Evolutionary conservation across 1,139 yeast genomes (phyloP).

Genomic region (Suhomyces coccinellae): DNA sequence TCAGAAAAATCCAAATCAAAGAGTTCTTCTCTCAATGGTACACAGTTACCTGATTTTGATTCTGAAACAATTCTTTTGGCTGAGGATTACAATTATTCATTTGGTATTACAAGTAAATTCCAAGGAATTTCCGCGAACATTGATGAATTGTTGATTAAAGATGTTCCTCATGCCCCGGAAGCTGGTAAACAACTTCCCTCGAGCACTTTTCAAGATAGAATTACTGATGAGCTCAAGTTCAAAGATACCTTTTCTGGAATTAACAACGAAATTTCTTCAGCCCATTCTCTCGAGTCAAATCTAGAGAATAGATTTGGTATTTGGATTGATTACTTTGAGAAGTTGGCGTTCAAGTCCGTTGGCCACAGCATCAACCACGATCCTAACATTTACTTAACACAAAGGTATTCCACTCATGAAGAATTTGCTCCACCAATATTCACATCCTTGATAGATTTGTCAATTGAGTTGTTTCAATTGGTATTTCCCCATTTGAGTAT

Average conservation of each 20-base stretch:
- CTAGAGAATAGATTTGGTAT: constrained; percentile 8
- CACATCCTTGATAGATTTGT: constrained; percentile 68
- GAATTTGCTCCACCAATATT: constrained; percentile 33
- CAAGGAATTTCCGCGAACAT: constrained; percentile 21
- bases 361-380: constrained; percentile 37
- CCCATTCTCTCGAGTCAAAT: constrained; percentile 9
- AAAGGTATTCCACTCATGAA: constrained; percentile 28
- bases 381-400: constrained; percentile 31
- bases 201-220: constrained; percentile 1
- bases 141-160: constrained; percentile 28
- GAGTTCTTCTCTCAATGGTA: constrained; percentile 8
- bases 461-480: constrained; percentile 73
- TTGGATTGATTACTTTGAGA: constrained; percentile 41
- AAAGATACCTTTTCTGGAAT: constrained; percentile 6
- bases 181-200: not conserved
- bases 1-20: constrained; percentile 26
- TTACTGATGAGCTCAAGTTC: constrained; percentile 7
- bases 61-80: constrained; percentile 23
- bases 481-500: constrained; percentile 73
- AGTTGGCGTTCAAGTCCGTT: constrained; percentile 23
- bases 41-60: constrained; percentile 27
- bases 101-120: constrained; percentile 44
- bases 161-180: not conserved
- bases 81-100: constrained; percentile 39
- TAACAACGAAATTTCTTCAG: not conserved